A percentile compares a stretch with the other conserved stretches of the same genome.
phyloP scores from a whole-genome alignment of 108 stramenopile species.

The Nannochloropsis oceanica region DNA sequence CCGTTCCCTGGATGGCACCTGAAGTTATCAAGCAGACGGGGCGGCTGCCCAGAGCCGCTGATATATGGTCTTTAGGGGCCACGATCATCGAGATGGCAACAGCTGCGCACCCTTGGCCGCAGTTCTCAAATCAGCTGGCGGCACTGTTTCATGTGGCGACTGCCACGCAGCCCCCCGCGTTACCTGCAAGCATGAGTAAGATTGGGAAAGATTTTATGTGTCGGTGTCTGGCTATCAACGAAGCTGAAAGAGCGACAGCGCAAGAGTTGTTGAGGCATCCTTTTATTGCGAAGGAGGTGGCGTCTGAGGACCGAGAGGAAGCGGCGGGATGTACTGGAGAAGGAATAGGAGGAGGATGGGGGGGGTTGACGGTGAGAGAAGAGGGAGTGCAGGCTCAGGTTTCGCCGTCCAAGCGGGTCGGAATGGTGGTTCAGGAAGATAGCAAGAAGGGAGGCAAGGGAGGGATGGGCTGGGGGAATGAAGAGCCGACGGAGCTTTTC shows the following conservation, averaged over 20 bases:
- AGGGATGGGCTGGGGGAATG: too few species aligned
- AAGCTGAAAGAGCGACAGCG: slow-evolving; percentile 7
- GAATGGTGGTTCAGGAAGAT: too few species aligned
- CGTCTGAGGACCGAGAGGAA: background rate
- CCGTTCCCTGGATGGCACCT: slow-evolving; percentile 51
- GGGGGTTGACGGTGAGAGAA: too few species aligned
- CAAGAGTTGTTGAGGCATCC: slow-evolving; percentile 12
- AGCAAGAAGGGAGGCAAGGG: too few species aligned
- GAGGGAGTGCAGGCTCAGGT: too few species aligned
- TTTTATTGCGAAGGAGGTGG: background rate
- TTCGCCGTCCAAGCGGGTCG: too few species aligned
- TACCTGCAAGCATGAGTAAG: background rate
- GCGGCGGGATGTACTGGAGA: too few species aligned
- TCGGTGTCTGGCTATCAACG: slow-evolving; percentile 8
- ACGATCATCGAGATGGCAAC: slow-evolving; percentile 43
- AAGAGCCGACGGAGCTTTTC: too few species aligned
- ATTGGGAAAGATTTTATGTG: slow-evolving; percentile 4
- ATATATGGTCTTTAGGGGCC: slow-evolving; percentile 37
- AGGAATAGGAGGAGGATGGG: too few species aligned
- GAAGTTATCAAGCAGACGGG: slow-evolving; percentile 44
- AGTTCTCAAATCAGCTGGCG: slow-evolving; percentile 34
- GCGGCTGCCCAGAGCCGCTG: slow-evolving; percentile 26
- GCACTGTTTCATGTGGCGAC: slow-evolving; percentile 41
- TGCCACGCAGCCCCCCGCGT: slow-evolving; percentile 11
- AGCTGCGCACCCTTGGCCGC: slow-evolving; percentile 34